Evolutionary conservation across 768 basidiomycete genomes (phyloP).

Genomic region (Cantharellus anzutake): DNA sequence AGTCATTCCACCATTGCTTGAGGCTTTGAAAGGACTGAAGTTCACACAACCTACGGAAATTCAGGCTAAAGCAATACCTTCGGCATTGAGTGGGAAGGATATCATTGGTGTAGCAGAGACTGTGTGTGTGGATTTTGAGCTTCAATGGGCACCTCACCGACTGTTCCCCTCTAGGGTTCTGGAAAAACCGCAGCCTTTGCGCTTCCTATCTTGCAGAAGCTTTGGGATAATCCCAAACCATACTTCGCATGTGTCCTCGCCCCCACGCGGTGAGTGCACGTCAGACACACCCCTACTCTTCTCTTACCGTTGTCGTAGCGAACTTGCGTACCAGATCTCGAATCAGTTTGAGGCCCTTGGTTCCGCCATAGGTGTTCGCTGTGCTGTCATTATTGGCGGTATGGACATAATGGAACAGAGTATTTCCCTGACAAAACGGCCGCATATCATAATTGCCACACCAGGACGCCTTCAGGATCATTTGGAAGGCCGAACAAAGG

Average conservation of each 20-base stretch:
- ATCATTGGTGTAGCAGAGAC: constrained; percentile 98
- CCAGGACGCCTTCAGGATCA: constrained; percentile 88
- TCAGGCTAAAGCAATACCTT: constrained; percentile 66
- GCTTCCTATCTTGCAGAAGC: constrained; percentile 82
- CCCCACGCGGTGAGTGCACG: constrained; percentile 45
- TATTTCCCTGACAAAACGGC: constrained; percentile 80
- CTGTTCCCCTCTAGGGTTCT: constrained; percentile 31
- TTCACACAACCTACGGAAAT: constrained; percentile 84
- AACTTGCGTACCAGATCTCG: constrained; percentile 95
- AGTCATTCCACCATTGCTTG: constrained; percentile 73
- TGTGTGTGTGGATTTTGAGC: not conserved
- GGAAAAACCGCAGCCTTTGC: constrained; percentile 98
- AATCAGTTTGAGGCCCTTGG: constrained; percentile 89
- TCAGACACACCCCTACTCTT: not conserved
- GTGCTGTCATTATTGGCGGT: constrained; percentile 86
- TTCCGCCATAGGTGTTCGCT: constrained; percentile 80
- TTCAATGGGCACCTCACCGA: not conserved
- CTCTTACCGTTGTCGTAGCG: constrained; percentile 23
- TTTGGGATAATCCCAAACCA: constrained; percentile 91
- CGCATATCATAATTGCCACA: constrained; percentile 89
- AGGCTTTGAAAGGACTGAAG: constrained; percentile 61
- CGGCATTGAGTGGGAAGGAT: constrained; percentile 79
- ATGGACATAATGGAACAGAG: constrained; percentile 82
- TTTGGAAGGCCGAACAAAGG: constrained; percentile 81
- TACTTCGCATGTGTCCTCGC: constrained; percentile 87